A percentile compares a stretch with the other conserved stretches of the same genome.
Evolutionary conservation across 1,284 basidiomycete genomes (phyloP).

Genomic region (Cronartium quercuum): DNA sequence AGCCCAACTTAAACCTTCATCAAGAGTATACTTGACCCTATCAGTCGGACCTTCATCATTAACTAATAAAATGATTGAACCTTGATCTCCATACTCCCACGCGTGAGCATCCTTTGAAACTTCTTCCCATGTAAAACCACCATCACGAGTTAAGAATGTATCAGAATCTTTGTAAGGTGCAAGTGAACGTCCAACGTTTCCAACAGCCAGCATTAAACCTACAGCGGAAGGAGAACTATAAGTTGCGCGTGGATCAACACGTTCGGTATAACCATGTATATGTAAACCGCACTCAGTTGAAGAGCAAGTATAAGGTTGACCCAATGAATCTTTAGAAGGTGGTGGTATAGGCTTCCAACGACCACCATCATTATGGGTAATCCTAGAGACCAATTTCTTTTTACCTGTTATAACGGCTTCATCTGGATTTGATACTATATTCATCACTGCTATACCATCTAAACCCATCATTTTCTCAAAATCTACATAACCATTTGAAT

Average conservation of each 20-base stretch:
- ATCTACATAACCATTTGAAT: slow-evolving; percentile 80
- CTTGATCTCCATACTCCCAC: slow-evolving; percentile 97
- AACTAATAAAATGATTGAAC: slow-evolving; percentile 82
- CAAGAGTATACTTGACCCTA: slow-evolving; percentile 75
- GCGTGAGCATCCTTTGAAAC: slow-evolving; percentile 95
- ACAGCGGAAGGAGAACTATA: slow-evolving; percentile 86
- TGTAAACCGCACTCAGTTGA: slow-evolving; percentile 75
- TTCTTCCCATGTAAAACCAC: slow-evolving; percentile 96
- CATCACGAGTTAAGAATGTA: slow-evolving; percentile 93
- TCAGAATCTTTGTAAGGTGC: slow-evolving; percentile 78
- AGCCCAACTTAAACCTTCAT: slow-evolving; percentile 81
- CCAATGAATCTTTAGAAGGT: slow-evolving; percentile 69
- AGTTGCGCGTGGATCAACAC: slow-evolving; percentile 78
- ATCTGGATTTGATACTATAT: slow-evolving; percentile 74
- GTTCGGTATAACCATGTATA: slow-evolving; percentile 91
- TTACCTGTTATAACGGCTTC: slow-evolving; percentile 66
- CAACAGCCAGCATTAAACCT: slow-evolving; percentile 90
- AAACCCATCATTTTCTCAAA: slow-evolving; percentile 97
- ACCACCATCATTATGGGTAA: slow-evolving; percentile 94
- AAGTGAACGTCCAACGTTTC: slow-evolving; percentile 85
- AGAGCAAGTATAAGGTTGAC: slow-evolving; percentile 66
- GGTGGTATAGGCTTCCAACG: slow-evolving; percentile 77
- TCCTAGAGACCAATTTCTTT: slow-evolving; percentile 75
- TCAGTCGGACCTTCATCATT: slow-evolving; percentile 93
- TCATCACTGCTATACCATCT: slow-evolving; percentile 90